phyloP scores from a whole-genome alignment of 306 rosid genomes.

The Trifolium dubium region DNA sequence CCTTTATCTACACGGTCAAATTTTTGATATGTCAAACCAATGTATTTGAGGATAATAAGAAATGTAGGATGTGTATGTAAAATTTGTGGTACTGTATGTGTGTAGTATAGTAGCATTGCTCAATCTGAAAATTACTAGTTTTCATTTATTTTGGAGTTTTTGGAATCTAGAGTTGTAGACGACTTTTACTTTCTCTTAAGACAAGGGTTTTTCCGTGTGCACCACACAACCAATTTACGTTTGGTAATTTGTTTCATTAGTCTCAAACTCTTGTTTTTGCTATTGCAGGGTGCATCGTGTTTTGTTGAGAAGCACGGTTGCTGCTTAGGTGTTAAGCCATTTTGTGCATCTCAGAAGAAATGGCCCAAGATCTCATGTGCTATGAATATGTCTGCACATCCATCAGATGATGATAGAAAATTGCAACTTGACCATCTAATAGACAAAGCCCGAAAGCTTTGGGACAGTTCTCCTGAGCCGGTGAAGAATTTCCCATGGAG shows the following conservation, averaged over 20 bases:
- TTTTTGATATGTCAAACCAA: neutral
- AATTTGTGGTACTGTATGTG: neutral
- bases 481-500: slow-evolving; percentile 87
- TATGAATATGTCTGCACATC: slow-evolving; percentile 74
- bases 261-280: neutral
- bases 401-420: slow-evolving; percentile 59
- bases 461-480: slow-evolving; percentile 84
- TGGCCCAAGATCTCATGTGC: slow-evolving; percentile 50
- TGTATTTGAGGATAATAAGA: neutral
- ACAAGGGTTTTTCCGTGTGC: neutral
- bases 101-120: neutral
- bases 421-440: slow-evolving; percentile 50
- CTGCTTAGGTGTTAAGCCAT: slow-evolving; percentile 45
- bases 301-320: slow-evolving; percentile 38
- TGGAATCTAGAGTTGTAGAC: slow-evolving; percentile 10
- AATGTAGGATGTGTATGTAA: neutral
- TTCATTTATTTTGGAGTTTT: slow-evolving; percentile 20
- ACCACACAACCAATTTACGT: neutral
- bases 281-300: slow-evolving; percentile 42
- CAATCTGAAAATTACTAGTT: slow-evolving; percentile 25
- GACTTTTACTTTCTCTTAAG: neutral
- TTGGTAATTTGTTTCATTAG: slow-evolving; percentile 13
- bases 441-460: slow-evolving; percentile 57
- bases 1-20: too few species aligned
- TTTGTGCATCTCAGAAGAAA: slow-evolving; percentile 43